These are phyloP conservation scores for Cryphonectria japonica DNA, from an alignment of 2,329 filamentous ascomycete genomes.

Conservation along the genomic window DNA sequence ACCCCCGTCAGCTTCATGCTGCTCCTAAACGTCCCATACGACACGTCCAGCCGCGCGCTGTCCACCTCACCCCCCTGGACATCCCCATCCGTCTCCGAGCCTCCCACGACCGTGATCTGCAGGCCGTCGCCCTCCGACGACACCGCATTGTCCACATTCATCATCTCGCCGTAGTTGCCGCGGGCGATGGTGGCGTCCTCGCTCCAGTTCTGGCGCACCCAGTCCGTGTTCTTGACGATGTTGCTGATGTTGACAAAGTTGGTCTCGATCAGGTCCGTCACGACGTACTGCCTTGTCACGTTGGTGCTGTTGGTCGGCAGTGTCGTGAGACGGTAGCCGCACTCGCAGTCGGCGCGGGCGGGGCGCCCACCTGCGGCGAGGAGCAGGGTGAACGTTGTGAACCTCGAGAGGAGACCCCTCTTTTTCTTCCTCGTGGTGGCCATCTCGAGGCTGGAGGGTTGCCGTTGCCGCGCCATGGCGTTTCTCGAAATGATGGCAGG, in stretches of 20 bases:
- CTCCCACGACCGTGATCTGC: constrained; percentile 57
- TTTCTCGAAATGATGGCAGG: not conserved
- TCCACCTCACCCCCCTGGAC: constrained; percentile 69
- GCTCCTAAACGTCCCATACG: constrained; percentile 72
- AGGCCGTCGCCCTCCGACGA: constrained; percentile 57
- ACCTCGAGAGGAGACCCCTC: not conserved
- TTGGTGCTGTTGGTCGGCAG: constrained; percentile 53
- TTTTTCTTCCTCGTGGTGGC: not conserved
- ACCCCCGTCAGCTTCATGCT: constrained; percentile 66
- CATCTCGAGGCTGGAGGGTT: not conserved
- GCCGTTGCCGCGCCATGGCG: not conserved
- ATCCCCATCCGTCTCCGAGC: constrained; percentile 45
- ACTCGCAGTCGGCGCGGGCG: constrained; percentile 63
- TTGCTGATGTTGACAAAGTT: constrained; percentile 66
- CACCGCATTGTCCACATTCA: constrained; percentile 59
- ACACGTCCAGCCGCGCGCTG: constrained; percentile 61
- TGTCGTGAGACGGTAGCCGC: constrained; percentile 66
- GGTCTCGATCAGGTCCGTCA: constrained; percentile 72
- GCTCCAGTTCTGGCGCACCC: constrained; percentile 70
- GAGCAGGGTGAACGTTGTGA: constrained; percentile 29
- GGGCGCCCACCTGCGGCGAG: constrained; percentile 11
- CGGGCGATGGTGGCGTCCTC: constrained; percentile 59
- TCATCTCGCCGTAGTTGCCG: constrained; percentile 69
- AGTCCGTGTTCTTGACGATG: constrained; percentile 58
- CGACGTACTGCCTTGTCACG: constrained; percentile 48